Evolutionary conservation across 192 early-diverging fungal genomes (phyloP).

Genomic region (Coemansia sp.): DNA sequence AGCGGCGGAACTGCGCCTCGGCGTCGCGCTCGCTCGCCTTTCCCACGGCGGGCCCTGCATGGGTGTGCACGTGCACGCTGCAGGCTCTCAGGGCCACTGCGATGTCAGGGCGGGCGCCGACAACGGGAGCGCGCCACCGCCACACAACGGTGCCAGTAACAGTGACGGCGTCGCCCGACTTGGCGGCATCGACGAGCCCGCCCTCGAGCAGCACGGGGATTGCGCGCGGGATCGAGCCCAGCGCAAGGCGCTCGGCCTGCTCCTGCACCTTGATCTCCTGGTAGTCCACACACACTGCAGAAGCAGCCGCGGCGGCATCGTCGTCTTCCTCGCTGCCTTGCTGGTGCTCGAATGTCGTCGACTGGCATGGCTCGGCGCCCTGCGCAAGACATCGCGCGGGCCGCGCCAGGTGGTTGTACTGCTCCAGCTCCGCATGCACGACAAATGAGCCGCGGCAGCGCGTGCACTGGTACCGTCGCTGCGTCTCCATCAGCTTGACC

Average conservation of each 20-base stretch:
- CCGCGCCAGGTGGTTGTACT: conserved; percentile 82
- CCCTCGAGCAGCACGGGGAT: conserved; percentile 91
- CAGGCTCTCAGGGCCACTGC: conserved; percentile 95
- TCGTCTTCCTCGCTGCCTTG: neutral
- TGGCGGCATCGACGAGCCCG: conserved; percentile 93
- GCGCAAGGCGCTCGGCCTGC: conserved; percentile 89
- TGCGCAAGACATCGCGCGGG: conserved; percentile 66
- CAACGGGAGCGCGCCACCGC: conserved; percentile 82
- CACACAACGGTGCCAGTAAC: conserved; percentile 91
- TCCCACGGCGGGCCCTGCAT: neutral
- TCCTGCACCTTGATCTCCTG: conserved; percentile 96
- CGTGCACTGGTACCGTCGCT: conserved; percentile 92
- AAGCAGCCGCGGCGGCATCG: conserved; percentile 52
- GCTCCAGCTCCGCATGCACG: conserved; percentile 83
- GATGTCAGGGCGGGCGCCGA: conserved; percentile 95
- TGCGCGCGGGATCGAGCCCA: conserved; percentile 91
- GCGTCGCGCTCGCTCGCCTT: neutral
- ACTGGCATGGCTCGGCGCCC: conserved; percentile 48
- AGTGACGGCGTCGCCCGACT: conserved; percentile 95
- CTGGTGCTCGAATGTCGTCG: conserved; percentile 55
- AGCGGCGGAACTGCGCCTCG: conserved; percentile 64
- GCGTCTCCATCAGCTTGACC: conserved; percentile 56
- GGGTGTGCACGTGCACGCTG: conserved; percentile 81
- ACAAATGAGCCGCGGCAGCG: conserved; percentile 80
- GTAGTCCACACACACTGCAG: conserved; percentile 96